Conservation (phyloP, 164 flowering plant species). For the Stephania cephalantha region DNA sequence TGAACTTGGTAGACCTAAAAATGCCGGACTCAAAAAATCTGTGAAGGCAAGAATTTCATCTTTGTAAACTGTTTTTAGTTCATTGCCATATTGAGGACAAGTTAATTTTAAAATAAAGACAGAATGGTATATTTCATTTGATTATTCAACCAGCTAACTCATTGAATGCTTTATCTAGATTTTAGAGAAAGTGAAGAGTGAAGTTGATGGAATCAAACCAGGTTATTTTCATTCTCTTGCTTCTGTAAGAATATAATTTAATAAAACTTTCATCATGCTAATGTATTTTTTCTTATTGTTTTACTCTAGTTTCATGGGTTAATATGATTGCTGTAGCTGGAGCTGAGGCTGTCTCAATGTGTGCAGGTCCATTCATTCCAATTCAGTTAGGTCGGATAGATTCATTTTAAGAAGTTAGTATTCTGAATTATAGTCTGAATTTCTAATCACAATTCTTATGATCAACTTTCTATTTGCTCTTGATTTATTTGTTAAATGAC, state of each 20-base stretch:
- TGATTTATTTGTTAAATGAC: background rate
- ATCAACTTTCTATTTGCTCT: background rate
- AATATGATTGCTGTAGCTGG: slow-evolving; percentile 88
- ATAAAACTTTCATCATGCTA: slow-evolving; percentile 1
- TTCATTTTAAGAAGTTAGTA: slow-evolving; percentile 40
- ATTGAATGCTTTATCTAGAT: slow-evolving; percentile 47
- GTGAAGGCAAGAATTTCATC: slow-evolving; percentile 51
- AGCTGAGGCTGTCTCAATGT: slow-evolving; percentile 79
- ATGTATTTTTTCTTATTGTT: slow-evolving; percentile 14
- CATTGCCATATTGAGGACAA: background rate
- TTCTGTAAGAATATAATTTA: background rate
- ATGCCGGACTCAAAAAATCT: slow-evolving; percentile 68
- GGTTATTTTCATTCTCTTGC: slow-evolving; percentile 32
- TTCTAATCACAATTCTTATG: background rate
- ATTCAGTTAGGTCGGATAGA: slow-evolving; percentile 73
- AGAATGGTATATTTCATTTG: slow-evolving; percentile 8
- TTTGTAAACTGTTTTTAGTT: background rate
- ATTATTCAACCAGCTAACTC: slow-evolving; percentile 28
- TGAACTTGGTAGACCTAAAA: slow-evolving; percentile 92
- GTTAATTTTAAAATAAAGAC: slow-evolving; percentile 1
- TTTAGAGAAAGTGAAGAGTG: slow-evolving; percentile 64
- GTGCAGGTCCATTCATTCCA: slow-evolving; percentile 84
- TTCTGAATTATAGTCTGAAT: background rate
- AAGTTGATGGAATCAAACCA: slow-evolving; percentile 43
- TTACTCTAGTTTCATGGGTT: slow-evolving; percentile 71